These are phyloP conservation scores for Hirschioporus abietinus DNA, from an alignment of 768 basidiomycete genomes.

Conservation along the genomic window DNA sequence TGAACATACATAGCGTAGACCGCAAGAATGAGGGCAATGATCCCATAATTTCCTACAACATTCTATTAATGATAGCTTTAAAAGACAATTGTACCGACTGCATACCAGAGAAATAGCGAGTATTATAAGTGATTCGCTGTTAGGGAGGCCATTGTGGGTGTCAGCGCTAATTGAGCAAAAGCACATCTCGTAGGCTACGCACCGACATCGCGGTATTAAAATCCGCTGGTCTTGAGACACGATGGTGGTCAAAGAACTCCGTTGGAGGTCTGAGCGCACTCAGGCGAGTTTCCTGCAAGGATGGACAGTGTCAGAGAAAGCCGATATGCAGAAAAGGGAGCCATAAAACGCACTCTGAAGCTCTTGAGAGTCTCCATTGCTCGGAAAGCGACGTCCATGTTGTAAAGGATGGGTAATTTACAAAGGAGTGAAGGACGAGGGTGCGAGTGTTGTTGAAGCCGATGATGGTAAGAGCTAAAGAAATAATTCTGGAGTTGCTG, in stretches of 20 bases:
- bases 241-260: slow-evolving; percentile 83
- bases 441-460: slow-evolving; percentile 7
- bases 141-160: not conserved
- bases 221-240: slow-evolving; percentile 80
- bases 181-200: slow-evolving; percentile 22
- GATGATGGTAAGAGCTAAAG: slow-evolving; percentile 10
- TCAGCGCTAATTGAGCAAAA: slow-evolving; percentile 5
- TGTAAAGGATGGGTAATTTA: slow-evolving; percentile 10
- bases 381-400: slow-evolving; percentile 64
- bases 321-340: slow-evolving; percentile 7
- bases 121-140: slow-evolving; percentile 92
- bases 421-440: slow-evolving; percentile 4
- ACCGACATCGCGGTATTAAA: slow-evolving; percentile 75
- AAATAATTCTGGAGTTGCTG: slow-evolving; percentile 1
- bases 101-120: slow-evolving; percentile 78
- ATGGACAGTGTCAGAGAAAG: not conserved
- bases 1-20: slow-evolving; percentile 75
- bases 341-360: slow-evolving; percentile 49
- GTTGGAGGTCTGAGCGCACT: slow-evolving; percentile 64
- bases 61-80: not conserved
- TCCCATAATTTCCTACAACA: slow-evolving; percentile 74
- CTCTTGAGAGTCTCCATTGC: slow-evolving; percentile 64
- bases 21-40: slow-evolving; percentile 71
- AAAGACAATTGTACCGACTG: slow-evolving; percentile 7
- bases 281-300: slow-evolving; percentile 65